Evolutionary conservation across 2,329 filamentous ascomycete genomes (phyloP).

Genomic region (Nigrograna mackinnonii): DNA sequence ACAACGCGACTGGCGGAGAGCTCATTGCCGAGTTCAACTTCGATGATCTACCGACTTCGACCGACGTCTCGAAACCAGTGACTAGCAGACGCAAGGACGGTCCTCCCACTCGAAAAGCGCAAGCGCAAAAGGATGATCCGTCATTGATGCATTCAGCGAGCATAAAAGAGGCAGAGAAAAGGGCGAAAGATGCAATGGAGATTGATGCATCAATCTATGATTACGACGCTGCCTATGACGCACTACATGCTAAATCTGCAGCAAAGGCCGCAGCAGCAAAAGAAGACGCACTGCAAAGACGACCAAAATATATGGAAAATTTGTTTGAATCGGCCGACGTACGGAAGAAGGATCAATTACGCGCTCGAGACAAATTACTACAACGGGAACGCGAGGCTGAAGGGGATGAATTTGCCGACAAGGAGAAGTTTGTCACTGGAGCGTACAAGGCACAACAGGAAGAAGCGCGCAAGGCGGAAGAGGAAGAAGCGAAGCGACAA

Average conservation of each 20-base stretch:
- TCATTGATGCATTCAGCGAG: slow-evolving; percentile 67
- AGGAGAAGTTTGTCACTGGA: slow-evolving; percentile 84
- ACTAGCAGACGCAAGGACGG: slow-evolving; percentile 41
- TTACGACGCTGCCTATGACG: slow-evolving; percentile 82
- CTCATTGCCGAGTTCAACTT: slow-evolving; percentile 63
- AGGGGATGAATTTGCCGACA: slow-evolving; percentile 78
- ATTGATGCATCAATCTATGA: slow-evolving; percentile 79
- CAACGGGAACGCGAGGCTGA: slow-evolving; percentile 78
- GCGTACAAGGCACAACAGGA: slow-evolving; percentile 83
- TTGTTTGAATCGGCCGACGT: slow-evolving; percentile 74
- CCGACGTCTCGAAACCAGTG: slow-evolving; percentile 25
- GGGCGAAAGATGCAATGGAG: slow-evolving; percentile 66
- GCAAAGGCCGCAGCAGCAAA: slow-evolving; percentile 59
- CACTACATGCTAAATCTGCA: slow-evolving; percentile 62
- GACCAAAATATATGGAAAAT: slow-evolving; percentile 78
- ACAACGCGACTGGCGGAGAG: slow-evolving; percentile 49
- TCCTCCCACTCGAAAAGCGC: slow-evolving; percentile 41
- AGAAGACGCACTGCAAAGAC: slow-evolving; percentile 60
- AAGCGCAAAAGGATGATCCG: slow-evolving; percentile 36
- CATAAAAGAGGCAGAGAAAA: slow-evolving; percentile 63
- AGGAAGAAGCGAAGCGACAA: slow-evolving; percentile 69
- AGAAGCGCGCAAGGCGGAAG: slow-evolving; percentile 71
- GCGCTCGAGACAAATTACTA: slow-evolving; percentile 80
- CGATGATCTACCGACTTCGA: slow-evolving; percentile 50
- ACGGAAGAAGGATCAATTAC: slow-evolving; percentile 75